Conservation (phyloP, 768 basidiomycete species). For the Daedaleopsis sinensis region DNA sequence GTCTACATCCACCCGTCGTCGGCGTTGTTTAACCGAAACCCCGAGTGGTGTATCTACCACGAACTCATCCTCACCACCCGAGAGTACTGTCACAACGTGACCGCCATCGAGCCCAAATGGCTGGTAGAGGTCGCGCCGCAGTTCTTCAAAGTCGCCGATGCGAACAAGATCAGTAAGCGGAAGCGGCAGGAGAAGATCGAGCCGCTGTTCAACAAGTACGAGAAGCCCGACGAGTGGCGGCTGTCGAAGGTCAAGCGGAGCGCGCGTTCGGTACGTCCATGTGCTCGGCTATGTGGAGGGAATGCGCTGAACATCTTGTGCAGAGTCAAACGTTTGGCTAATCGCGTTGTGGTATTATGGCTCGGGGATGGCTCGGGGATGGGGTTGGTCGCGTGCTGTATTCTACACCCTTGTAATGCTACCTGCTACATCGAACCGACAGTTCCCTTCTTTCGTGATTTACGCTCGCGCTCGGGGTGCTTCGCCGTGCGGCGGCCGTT, state of each 20-base stretch:
- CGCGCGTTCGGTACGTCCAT: constrained; percentile 63
- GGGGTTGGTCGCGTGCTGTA: constrained; percentile 13
- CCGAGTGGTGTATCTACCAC: constrained; percentile 96
- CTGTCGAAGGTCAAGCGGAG: constrained; percentile 90
- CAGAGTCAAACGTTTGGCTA: constrained; percentile 90
- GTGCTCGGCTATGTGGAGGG: neutral
- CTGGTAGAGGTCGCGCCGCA: constrained; percentile 96
- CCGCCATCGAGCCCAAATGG: constrained; percentile 98
- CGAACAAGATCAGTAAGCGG: constrained; percentile 95
- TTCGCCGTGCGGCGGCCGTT: neutral
- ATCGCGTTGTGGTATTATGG: constrained; percentile 22
- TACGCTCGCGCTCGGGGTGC: neutral
- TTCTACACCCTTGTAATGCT: constrained; percentile 23
- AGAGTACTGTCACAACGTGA: constrained; percentile 92
- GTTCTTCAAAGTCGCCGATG: constrained; percentile 98
- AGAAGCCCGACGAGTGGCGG: constrained; percentile 94
- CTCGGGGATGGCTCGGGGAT: constrained; percentile 17
- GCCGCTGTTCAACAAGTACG: constrained; percentile 93
- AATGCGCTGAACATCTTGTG: constrained; percentile 1
- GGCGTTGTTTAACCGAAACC: constrained; percentile 93
- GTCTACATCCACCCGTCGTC: constrained; percentile 99
- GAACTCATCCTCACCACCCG: constrained; percentile 96
- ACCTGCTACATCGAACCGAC: constrained; percentile 7
- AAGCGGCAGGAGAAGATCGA: constrained; percentile 98
- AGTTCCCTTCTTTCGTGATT: neutral